Conservation (phyloP, 1,284 basidiomycete species). For the Clitocybe nebularis region DNA sequence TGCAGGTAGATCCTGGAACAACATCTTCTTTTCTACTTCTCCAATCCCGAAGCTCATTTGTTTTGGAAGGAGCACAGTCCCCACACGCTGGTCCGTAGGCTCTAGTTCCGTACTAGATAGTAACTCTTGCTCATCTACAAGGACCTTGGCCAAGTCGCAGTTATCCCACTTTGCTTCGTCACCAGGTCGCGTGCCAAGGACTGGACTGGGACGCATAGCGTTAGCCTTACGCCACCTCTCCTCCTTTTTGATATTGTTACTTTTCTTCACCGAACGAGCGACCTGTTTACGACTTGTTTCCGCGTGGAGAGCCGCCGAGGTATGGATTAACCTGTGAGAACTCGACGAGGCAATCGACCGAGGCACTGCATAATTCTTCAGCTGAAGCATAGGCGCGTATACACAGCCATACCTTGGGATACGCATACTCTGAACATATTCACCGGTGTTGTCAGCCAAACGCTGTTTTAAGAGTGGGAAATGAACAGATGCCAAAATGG, state of each 20-base stretch:
- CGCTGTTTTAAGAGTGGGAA: too few relatives aligned
- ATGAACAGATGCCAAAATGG: too few relatives aligned
- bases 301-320: slow-evolving; percentile 42
- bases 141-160: slow-evolving; percentile 58
- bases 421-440: slow-evolving; percentile 35
- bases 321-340: slow-evolving; percentile 47
- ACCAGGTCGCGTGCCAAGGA: slow-evolving; percentile 65
- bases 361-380: slow-evolving; percentile 29
- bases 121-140: slow-evolving; percentile 56
- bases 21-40: slow-evolving; percentile 44
- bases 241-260: slow-evolving; percentile 46
- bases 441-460: not conserved
- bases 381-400: not conserved
- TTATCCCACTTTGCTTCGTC: slow-evolving; percentile 62
- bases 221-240: slow-evolving; percentile 40
- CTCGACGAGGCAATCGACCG: slow-evolving; percentile 41
- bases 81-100: slow-evolving; percentile 22
- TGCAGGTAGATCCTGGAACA: slow-evolving; percentile 59
- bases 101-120: slow-evolving; percentile 24
- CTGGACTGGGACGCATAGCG: slow-evolving; percentile 56
- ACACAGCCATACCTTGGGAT: slow-evolving; percentile 24
- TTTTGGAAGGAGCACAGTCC: slow-evolving; percentile 39
- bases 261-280: slow-evolving; percentile 41
- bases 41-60: slow-evolving; percentile 63
- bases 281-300: slow-evolving; percentile 31